Conservation (phyloP, 805 yeast species). For the Candida maesae region DNA sequence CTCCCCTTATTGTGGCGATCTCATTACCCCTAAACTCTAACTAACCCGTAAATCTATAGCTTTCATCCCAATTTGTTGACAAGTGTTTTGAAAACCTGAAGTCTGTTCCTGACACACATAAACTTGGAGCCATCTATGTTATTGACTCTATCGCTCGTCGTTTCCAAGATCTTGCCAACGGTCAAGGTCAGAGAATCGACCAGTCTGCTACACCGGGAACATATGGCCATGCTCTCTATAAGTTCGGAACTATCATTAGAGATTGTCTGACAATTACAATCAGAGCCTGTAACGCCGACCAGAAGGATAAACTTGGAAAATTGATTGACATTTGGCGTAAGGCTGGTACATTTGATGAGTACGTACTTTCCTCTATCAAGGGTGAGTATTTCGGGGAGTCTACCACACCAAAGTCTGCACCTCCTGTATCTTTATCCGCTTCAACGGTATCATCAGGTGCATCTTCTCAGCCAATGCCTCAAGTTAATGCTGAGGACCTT, state of each 20-base stretch:
- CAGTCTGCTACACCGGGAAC: conserved; percentile 63
- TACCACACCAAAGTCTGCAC: conserved; percentile 61
- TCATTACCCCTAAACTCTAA: too few species aligned
- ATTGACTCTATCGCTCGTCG: conserved; percentile 91
- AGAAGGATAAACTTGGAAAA: conserved; percentile 71
- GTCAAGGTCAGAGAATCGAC: conserved; percentile 45
- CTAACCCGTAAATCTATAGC: conserved; percentile 14
- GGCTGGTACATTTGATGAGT: conserved; percentile 68
- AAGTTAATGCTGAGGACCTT: conserved; percentile 53
- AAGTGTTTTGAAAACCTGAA: conserved; percentile 64
- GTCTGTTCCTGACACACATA: conserved; percentile 72
- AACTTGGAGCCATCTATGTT: conserved; percentile 86
- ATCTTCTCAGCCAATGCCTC: conserved; percentile 15
- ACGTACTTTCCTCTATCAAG: conserved; percentile 51
- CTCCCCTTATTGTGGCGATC: too few species aligned
- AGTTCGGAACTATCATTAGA: conserved; percentile 61
- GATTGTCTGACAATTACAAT: conserved; percentile 60
- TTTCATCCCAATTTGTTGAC: conserved; percentile 45
- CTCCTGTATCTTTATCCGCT: conserved; percentile 12
- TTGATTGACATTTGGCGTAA: conserved; percentile 91
- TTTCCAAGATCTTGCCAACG: conserved; percentile 69
- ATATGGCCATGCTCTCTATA: conserved; percentile 66
- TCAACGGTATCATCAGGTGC: conserved; percentile 37
- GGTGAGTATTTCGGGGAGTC: conserved; percentile 51
- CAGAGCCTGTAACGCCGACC: conserved; percentile 51